These are phyloP conservation scores for Schoenoplectus triqueter DNA, from an alignment of 202 grass and related monocot species.

Conservation along the genomic window DNA sequence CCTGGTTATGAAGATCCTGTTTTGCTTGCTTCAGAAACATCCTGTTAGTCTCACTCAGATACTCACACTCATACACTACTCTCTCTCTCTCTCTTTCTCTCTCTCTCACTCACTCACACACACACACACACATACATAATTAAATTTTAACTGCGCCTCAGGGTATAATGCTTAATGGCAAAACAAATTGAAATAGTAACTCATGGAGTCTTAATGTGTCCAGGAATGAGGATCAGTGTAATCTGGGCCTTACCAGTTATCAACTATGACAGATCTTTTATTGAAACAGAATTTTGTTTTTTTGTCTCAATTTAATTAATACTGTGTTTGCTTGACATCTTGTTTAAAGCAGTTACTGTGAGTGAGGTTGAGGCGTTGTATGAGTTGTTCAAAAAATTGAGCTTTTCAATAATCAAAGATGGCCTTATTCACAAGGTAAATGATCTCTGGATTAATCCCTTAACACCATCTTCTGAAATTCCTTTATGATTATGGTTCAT, in stretches of 20 bases:
- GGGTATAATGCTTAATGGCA: neutral
- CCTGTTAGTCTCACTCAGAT: slow-evolving; percentile 44
- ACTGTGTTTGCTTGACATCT: neutral
- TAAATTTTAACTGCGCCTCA: neutral
- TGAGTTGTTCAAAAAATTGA: slow-evolving; percentile 38
- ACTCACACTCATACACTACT: too few species aligned
- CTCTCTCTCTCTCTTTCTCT: too few species aligned
- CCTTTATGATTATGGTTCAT: neutral
- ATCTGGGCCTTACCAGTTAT: too few species aligned
- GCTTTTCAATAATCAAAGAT: slow-evolving; percentile 41
- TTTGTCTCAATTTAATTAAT: neutral
- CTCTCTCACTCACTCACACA: too few species aligned
- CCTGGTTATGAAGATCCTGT: slow-evolving; percentile 52
- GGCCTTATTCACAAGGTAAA: slow-evolving; percentile 41
- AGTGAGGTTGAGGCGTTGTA: slow-evolving; percentile 35
- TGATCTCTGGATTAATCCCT: neutral
- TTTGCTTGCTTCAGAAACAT: slow-evolving; percentile 63
- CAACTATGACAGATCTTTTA: neutral
- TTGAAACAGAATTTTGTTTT: neutral
- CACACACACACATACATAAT: too few species aligned
- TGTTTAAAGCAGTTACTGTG: slow-evolving; percentile 11
- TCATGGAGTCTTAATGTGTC: neutral
- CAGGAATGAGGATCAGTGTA: neutral
- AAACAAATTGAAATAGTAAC: neutral
- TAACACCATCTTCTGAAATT: neutral